These are phyloP conservation scores for Erodium texanum DNA, from an alignment of 441 rosid genomes.

Conservation along the genomic window DNA sequence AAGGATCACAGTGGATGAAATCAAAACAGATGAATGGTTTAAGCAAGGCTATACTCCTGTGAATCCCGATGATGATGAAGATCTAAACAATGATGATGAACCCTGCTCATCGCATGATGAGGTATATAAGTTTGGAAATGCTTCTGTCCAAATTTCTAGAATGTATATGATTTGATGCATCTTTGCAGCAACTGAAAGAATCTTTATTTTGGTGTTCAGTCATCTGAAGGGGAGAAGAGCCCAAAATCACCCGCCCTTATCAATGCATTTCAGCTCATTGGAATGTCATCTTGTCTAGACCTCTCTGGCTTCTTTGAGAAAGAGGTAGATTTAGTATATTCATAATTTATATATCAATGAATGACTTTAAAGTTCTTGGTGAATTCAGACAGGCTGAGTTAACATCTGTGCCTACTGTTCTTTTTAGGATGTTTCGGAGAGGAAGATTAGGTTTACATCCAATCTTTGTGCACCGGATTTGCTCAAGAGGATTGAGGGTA, in stretches of 20 bases:
- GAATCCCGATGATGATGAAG: slow-evolving; percentile 60
- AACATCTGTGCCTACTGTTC: neutral
- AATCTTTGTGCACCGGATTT: slow-evolving; percentile 60
- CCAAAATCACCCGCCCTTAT: slow-evolving; percentile 52
- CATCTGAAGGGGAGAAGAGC: slow-evolving; percentile 31
- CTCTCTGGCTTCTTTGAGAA: slow-evolving; percentile 94
- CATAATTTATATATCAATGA: neutral
- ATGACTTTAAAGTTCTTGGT: neutral
- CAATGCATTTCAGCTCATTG: slow-evolving; percentile 89
- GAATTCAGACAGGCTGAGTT: neutral
- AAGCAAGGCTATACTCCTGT: slow-evolving; percentile 53
- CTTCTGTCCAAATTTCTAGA: neutral
- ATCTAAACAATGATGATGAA: slow-evolving; percentile 33
- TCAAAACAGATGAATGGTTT: slow-evolving; percentile 81
- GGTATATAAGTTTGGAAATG: slow-evolving; percentile 38
- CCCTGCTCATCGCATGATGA: slow-evolving; percentile 41
- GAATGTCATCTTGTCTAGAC: slow-evolving; percentile 95
- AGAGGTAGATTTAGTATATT: slow-evolving; percentile 45
- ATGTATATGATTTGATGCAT: neutral
- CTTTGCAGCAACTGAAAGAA: slow-evolving; percentile 8
- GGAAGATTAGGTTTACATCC: slow-evolving; percentile 92
- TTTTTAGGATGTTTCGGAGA: slow-evolving; percentile 68
- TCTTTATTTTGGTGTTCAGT: slow-evolving; percentile 19
- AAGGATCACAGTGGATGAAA: slow-evolving; percentile 55
- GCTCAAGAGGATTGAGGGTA: slow-evolving; percentile 64